A percentile compares a stretch with the other conserved stretches of the same genome.
Conservation (phyloP, 768 basidiomycete species). For the Agrocybe pediades region DNA sequence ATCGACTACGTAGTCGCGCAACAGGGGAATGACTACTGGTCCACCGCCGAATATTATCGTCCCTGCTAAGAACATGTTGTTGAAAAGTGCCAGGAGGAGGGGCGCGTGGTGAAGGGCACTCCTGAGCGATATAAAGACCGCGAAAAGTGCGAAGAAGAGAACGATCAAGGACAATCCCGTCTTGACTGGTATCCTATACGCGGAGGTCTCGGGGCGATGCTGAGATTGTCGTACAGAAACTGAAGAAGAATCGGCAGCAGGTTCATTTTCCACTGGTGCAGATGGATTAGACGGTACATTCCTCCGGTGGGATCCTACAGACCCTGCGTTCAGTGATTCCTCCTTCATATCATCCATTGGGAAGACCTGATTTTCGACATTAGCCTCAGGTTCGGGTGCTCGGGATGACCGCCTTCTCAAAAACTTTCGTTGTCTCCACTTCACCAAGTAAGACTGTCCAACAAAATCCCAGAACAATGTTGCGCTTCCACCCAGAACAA, state of each 20-base stretch:
- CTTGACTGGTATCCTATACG: slow-evolving; percentile 27
- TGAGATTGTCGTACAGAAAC: slow-evolving; percentile 6
- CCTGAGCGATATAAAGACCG: slow-evolving; percentile 30
- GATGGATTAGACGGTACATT: slow-evolving; percentile 1
- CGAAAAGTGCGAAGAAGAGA: slow-evolving; percentile 28
- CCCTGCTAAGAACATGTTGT: slow-evolving; percentile 49
- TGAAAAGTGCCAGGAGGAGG: slow-evolving; percentile 38
- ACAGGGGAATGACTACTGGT: slow-evolving; percentile 57
- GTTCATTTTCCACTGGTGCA: background rate
- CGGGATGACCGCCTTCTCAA: slow-evolving; percentile 2
- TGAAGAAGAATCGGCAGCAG: background rate
- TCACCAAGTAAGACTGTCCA: slow-evolving; percentile 17
- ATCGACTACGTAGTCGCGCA: slow-evolving; percentile 52
- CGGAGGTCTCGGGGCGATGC: slow-evolving; percentile 19
- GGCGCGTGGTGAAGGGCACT: slow-evolving; percentile 24
- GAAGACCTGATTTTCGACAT: slow-evolving; percentile 5
- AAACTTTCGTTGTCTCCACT: slow-evolving; percentile 13
- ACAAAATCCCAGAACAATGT: slow-evolving; percentile 43
- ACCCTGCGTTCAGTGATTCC: background rate
- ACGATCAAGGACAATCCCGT: slow-evolving; percentile 24
- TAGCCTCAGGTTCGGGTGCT: slow-evolving; percentile 7
- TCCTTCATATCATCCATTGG: slow-evolving; percentile 14
- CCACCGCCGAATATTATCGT: slow-evolving; percentile 56
- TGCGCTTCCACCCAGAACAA: slow-evolving; percentile 37
- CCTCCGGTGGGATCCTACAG: slow-evolving; percentile 9